Base-by-base conservation (phyloP, 768 basidiomycete species). In the Kwoniella bestiolae region DNA sequence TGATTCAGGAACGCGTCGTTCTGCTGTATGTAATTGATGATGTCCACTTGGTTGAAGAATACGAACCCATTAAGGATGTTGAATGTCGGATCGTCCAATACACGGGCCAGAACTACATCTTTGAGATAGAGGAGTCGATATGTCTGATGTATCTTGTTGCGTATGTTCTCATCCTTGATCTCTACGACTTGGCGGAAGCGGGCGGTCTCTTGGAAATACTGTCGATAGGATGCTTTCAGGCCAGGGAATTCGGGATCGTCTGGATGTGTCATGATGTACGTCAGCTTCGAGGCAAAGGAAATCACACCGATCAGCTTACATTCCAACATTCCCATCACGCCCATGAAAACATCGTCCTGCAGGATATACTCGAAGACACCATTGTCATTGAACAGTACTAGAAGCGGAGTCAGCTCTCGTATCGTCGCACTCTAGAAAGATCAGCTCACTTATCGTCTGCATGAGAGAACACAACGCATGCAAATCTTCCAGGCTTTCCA, bases 21-120 rank as follows among this genome's bases (percentile, higher is more conserved):
- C 63, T 85, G 86, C 77, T 93, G 91, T 34, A 98, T 86, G 76
- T 95, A 88, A 53, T 85, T 87, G 75, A 99, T 94, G 76, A 99
- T 97, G 82, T 99, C 96, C 74, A 95, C 93, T 80, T 99, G 95
- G 83, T 98, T 96, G 86, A 94, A 98, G 78, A 97, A 92, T 80
- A 99, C 93, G 82, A 91, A 91, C 1, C 92, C 94, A 82, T 94
- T 97, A 77, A 98, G 87, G 73, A 96, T 92, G 76, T 92, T 93
- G 85, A 97, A 95, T 0, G 94, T 97, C 2, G 91, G 90, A 80
- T 99, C 96, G 74, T 99, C 96, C 53, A 97, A 86, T 1, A 90
- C 89, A 18, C 96, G 89, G 0, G 94, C 92, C 53, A 99, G 90
- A 45, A 99, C 92, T 64, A 99, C 95, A 79, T 99, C 96, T 80